phyloP scores from a whole-genome alignment of 495 filamentous ascomycete species.

The Jackrogersella multiformis region DNA sequence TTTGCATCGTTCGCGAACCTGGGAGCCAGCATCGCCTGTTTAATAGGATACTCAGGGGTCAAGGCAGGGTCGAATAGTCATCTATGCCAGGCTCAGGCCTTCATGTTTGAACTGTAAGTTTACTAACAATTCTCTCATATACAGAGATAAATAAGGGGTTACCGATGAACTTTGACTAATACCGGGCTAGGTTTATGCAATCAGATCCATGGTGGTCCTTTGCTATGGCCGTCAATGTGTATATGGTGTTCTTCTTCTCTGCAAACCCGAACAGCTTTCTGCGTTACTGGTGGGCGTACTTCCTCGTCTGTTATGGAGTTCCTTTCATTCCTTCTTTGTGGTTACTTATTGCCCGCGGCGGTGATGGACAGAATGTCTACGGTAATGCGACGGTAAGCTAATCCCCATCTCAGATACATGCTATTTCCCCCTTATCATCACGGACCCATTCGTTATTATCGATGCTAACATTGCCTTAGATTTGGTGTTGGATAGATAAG shows the following conservation, averaged over 20 bases:
- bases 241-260: conserved; percentile 80
- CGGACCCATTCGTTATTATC: not conserved
- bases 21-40: conserved; percentile 76
- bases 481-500: conserved; percentile 87
- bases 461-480: conserved; percentile 42
- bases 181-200: conserved; percentile 62
- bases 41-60: conserved; percentile 69
- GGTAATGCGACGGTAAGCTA: conserved; percentile 70
- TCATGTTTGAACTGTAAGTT: conserved; percentile 70
- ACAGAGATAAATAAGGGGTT: not conserved
- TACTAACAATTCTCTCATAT: conserved; percentile 21
- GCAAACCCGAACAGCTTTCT: conserved; percentile 72
- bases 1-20: conserved; percentile 87
- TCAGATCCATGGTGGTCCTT: conserved; percentile 69
- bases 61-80: conserved; percentile 59
- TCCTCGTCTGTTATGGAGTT: conserved; percentile 75
- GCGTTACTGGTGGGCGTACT: conserved; percentile 73
- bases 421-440: not conserved
- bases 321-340: conserved; percentile 75
- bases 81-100: conserved; percentile 79
- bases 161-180: conserved; percentile 13
- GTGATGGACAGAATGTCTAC: conserved; percentile 65
- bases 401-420: too few species aligned
- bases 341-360: conserved; percentile 67
- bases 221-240: conserved; percentile 88